Base-by-base conservation (phyloP, 305 asterid genomes). In the Withania somnifera region DNA sequence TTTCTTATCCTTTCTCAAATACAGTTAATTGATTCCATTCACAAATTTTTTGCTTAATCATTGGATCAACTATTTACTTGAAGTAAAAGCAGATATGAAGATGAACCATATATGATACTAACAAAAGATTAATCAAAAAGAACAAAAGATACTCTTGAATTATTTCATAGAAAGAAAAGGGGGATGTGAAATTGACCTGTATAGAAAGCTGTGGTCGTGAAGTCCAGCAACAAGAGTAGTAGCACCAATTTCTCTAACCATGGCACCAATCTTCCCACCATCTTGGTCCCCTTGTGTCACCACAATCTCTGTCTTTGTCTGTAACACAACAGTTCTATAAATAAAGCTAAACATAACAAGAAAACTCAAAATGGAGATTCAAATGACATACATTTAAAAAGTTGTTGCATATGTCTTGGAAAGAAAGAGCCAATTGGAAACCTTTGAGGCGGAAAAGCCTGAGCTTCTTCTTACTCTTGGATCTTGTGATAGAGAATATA, bases 251-350 rank as follows among this genome's bases (percentile, higher is more conserved):
- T 95, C 97, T 80, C 93, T 87, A 24, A 93, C 95, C 82, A 92
- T 82, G 34, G 93, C 88, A 45, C 90, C 97, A 81, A 95, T 88
- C 71, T 89, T 85, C 13, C 90, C 88, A 17, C 98, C 97, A 11
- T 95, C 98, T 79, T 82, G 84, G 78, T 92, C 98, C 79, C 96
- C 97, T 85, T 95, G 97, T 82, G 94, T 90, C 71, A 93, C 98
- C 24, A 95, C 93, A 76, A 95, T 95, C 89, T 95, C 98, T 34
- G 93, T 92, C 90, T 89, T 92, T n/a, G 93, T 88, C 98, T 95
- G 95, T 85, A 86, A 84, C 81, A 79, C 57, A 79, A 85, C 83
- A 66, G 81, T 82, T 87, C 84, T 82, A 51, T 81, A 81, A 69
- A 2, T 1, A 66, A 32, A 30, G 9, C 10, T 19, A 67, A 19